Percentiles rank a stretch among this genome's conserved stretches.
These are phyloP conservation scores for Pseudozyma sp. DNA, from an alignment of 1,284 basidiomycete species.

Conservation along the genomic window DNA sequence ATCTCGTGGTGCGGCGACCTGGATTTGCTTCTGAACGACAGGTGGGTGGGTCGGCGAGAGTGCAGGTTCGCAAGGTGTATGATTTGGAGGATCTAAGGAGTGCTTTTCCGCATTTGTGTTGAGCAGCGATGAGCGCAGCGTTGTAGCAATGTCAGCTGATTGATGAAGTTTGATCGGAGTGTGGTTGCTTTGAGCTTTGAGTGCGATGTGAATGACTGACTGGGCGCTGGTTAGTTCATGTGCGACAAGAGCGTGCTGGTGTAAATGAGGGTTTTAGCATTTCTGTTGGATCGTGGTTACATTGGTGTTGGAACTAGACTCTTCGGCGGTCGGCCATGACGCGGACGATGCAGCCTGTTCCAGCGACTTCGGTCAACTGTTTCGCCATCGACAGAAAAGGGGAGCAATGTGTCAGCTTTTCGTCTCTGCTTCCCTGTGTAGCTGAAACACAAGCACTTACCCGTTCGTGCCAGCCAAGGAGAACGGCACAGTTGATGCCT, in stretches of 20 bases:
- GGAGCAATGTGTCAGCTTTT: background rate
- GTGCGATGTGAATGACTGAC: no score
- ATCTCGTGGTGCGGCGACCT: constrained; percentile 39
- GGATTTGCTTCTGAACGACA: background rate
- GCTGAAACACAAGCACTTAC: constrained; percentile 71
- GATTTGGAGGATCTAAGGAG: constrained; percentile 27
- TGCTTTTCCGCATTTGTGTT: constrained; percentile 33
- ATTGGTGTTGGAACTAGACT: constrained; percentile 8
- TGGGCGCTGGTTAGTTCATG: no score
- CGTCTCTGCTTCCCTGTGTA: background rate
- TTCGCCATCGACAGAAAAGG: background rate
- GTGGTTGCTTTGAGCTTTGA: background rate
- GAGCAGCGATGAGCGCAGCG: background rate
- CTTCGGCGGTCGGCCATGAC: constrained; percentile 85
- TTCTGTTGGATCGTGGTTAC: background rate
- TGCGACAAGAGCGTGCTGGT: no score
- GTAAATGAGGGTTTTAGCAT: no score
- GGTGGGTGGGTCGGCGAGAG: background rate
- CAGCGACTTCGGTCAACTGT: constrained; percentile 92
- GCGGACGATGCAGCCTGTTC: constrained; percentile 94
- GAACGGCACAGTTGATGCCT: constrained; percentile 74
- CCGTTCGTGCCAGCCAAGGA: constrained; percentile 96
- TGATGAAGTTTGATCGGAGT: background rate
- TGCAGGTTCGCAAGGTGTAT: constrained; percentile 22
- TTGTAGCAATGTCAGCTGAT: background rate